A percentile compares a stretch with the other conserved stretches of the same genome.
These are phyloP conservation scores for Fraxinus sp. DNA, from an alignment of 305 asterid genomes.

Conservation along the genomic window DNA sequence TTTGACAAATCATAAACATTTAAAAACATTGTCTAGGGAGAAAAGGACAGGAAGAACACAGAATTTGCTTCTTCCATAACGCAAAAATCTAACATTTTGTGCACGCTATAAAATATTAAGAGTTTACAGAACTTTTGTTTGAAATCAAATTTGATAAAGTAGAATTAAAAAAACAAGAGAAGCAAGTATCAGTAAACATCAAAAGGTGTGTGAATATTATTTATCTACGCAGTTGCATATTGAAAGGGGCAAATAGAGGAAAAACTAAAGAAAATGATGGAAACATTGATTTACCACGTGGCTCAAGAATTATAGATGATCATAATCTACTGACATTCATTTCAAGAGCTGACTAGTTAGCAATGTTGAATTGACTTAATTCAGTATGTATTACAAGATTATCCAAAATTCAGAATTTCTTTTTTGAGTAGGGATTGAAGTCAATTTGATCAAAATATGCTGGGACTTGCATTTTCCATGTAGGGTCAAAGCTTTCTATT, in stretches of 20 bases:
- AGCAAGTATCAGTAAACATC: neutral
- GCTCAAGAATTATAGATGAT: neutral
- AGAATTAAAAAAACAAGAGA: slow-evolving; percentile 5
- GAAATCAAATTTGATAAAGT: neutral
- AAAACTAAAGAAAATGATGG: neutral
- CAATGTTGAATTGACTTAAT: neutral
- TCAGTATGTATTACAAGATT: neutral
- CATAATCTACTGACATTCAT: neutral
- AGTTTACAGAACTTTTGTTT: neutral
- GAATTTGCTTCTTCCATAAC: neutral
- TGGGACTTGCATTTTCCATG: neutral
- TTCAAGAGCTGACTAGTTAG: neutral
- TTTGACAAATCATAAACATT: neutral
- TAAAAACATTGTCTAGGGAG: neutral
- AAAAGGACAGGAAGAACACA: neutral
- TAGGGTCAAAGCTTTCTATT: neutral
- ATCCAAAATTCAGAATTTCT: neutral
- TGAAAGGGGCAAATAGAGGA: neutral
- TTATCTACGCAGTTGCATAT: neutral
- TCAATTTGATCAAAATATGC: neutral
- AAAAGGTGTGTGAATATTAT: neutral
- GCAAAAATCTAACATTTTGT: neutral
- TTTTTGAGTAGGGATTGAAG: neutral
- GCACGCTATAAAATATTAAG: neutral
- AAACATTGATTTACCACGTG: neutral